Conservation (phyloP, 495 filamentous ascomycete genomes). For the Aspergillus ostianus region DNA sequence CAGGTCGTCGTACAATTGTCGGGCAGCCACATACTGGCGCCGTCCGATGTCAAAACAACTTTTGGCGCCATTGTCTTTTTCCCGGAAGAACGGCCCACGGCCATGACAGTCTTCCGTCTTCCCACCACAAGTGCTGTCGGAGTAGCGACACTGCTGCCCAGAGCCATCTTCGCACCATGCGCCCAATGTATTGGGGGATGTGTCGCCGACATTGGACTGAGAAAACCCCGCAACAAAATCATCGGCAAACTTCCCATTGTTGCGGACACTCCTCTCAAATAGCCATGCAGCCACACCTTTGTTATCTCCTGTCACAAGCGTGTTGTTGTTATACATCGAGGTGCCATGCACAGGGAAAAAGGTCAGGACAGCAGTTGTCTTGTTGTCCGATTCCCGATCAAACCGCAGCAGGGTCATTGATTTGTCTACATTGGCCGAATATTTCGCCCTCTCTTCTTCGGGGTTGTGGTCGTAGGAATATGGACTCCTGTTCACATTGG, state of each 20-base stretch:
- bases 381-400: slow-evolving; percentile 65
- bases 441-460: slow-evolving; percentile 68
- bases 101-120: slow-evolving; percentile 78
- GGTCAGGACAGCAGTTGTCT: slow-evolving; percentile 75
- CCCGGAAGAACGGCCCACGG: slow-evolving; percentile 76
- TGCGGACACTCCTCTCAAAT: slow-evolving; percentile 70
- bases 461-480: slow-evolving; percentile 93
- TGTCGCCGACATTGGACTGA: slow-evolving; percentile 92
- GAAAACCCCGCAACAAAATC: slow-evolving; percentile 93
- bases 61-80: slow-evolving; percentile 65
- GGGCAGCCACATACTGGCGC: slow-evolving; percentile 64
- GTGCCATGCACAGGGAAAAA: slow-evolving; percentile 97
- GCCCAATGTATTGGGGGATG: slow-evolving; percentile 83
- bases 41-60: slow-evolving; percentile 73
- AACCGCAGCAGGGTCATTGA: slow-evolving; percentile 82
- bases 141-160: slow-evolving; percentile 61
- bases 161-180: slow-evolving; percentile 79
- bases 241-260: slow-evolving; percentile 52
- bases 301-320: slow-evolving; percentile 88
- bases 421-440: slow-evolving; percentile 81
- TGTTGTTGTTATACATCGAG: slow-evolving; percentile 90
- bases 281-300: slow-evolving; percentile 90
- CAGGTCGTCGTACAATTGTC: slow-evolving; percentile 58
- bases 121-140: slow-evolving; percentile 78
- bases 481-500: slow-evolving; percentile 87